Conservation (phyloP, 495 filamentous ascomycete genomes). For the Chaetomidium leptoderma region DNA sequence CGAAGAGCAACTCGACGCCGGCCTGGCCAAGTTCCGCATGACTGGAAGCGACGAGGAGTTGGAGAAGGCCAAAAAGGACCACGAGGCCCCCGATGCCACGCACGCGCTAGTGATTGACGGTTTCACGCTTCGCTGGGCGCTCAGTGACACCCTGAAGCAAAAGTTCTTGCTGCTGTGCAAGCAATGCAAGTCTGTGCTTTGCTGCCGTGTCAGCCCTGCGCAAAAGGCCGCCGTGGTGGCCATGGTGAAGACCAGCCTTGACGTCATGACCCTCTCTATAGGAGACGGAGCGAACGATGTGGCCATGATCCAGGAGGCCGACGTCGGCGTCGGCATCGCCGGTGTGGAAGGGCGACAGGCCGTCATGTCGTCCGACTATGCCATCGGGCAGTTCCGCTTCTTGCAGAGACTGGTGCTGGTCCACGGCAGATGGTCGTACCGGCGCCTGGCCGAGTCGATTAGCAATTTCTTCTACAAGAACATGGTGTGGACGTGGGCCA, state of each 20-base stretch:
- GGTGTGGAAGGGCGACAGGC: slow-evolving; percentile 96
- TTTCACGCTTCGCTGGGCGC: slow-evolving; percentile 84
- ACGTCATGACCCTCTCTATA: slow-evolving; percentile 95
- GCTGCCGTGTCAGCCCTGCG: slow-evolving; percentile 93
- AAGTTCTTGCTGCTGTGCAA: slow-evolving; percentile 96
- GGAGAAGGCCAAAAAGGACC: slow-evolving; percentile 68
- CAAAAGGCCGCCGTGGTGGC: slow-evolving; percentile 97
- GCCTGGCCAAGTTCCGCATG: slow-evolving; percentile 68
- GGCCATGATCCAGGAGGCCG: slow-evolving; percentile 99
- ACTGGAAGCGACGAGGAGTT: slow-evolving; percentile 88
- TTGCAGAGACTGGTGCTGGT: slow-evolving; percentile 87
- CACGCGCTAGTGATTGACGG: slow-evolving; percentile 98
- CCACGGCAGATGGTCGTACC: slow-evolving; percentile 95
- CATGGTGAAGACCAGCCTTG: slow-evolving; percentile 86
- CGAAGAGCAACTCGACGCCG: slow-evolving; percentile 64
- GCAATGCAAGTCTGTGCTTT: slow-evolving; percentile 93
- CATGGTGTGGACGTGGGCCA: slow-evolving; percentile 93
- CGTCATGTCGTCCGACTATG: slow-evolving; percentile 98
- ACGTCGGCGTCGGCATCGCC: slow-evolving; percentile 97
- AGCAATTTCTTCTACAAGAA: slow-evolving; percentile 99
- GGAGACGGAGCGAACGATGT: slow-evolving; percentile 99
- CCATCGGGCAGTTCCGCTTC: slow-evolving; percentile 96
- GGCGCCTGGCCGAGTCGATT: slow-evolving; percentile 85
- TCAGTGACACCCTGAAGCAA: slow-evolving; percentile 75
- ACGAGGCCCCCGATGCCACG: slow-evolving; percentile 77